A percentile compares a stretch with the other conserved stretches of the same genome.
phyloP scores from a whole-genome alignment of 805 yeast genomes.

The Candida patagonica region DNA sequence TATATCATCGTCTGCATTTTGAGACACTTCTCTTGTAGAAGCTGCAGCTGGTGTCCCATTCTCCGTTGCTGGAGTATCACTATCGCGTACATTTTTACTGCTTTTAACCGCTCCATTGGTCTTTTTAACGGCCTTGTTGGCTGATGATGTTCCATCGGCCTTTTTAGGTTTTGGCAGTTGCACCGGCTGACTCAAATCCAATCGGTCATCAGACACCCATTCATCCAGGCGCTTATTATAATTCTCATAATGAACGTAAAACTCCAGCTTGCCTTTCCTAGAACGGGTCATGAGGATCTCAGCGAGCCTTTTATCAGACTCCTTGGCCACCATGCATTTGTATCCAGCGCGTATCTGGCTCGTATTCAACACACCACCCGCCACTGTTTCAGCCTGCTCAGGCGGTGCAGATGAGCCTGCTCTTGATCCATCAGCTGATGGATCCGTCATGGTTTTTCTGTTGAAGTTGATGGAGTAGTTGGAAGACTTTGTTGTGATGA shows the following conservation, averaged over 20 bases:
- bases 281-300: slow-evolving; percentile 72
- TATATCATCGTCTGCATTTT: slow-evolving; percentile 42
- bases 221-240: slow-evolving; percentile 95
- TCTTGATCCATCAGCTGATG: slow-evolving; percentile 5
- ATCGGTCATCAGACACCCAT: slow-evolving; percentile 70
- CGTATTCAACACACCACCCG: slow-evolving; percentile 32
- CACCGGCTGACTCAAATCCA: slow-evolving; percentile 63
- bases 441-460: background rate
- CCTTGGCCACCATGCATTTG: slow-evolving; percentile 74
- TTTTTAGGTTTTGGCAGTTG: slow-evolving; percentile 52
- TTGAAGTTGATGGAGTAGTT: too few relatives aligned
- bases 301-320: slow-evolving; percentile 69
- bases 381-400: slow-evolving; percentile 10
- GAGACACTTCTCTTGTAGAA: slow-evolving; percentile 12
- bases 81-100: slow-evolving; percentile 14
- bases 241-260: slow-evolving; percentile 89
- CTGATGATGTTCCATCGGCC: slow-evolving; percentile 7
- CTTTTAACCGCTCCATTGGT: slow-evolving; percentile 17
- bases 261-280: slow-evolving; percentile 67
- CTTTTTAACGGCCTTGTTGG: slow-evolving; percentile 5
- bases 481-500: too few relatives aligned
- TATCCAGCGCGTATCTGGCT: slow-evolving; percentile 43
- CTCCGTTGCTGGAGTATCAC: slow-evolving; percentile 17
- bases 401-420: slow-evolving; percentile 9
- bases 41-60: slow-evolving; percentile 27